Percentiles rank a stretch among this genome's conserved stretches.
Evolutionary conservation across 2,329 filamentous ascomycete genomes (phyloP).

Genomic region (Trichoderma koningii): DNA sequence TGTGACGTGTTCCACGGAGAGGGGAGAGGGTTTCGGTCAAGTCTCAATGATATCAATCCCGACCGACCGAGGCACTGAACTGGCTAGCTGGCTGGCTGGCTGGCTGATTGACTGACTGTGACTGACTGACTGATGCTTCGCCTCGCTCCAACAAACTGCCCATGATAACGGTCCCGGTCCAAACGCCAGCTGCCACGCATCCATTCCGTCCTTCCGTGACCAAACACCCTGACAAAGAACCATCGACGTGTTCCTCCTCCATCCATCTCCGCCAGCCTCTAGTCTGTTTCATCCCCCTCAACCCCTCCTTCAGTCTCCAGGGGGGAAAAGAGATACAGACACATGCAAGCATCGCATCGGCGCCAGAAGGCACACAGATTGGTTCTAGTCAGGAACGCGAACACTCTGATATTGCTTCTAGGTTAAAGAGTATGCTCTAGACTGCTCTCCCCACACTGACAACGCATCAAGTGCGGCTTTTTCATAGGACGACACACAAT

Average conservation of each 20-base stretch:
- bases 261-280: background rate
- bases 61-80: background rate
- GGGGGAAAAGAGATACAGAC: background rate
- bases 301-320: background rate
- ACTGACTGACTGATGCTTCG: conserved; percentile 8
- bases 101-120: background rate
- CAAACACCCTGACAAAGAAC: background rate
- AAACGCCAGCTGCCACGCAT: conserved; percentile 22
- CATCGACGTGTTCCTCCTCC: conserved; percentile 6
- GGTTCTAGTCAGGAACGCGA: conserved; percentile 23
- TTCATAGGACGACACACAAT: conserved; percentile 5
- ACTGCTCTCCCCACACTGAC: conserved; percentile 22
- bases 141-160: conserved; percentile 23
- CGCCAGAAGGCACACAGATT: conserved; percentile 8
- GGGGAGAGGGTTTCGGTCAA: conserved; percentile 21
- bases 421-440: conserved; percentile 6
- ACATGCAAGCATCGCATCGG: background rate
- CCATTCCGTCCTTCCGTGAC: background rate
- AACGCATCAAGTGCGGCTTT: conserved; percentile 23
- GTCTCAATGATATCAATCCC: conserved; percentile 1
- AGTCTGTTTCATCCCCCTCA: conserved; percentile 2
- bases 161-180: conserved; percentile 18
- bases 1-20: conserved; percentile 21
- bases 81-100: no score
- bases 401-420: conserved; percentile 21